Percentiles rank a stretch among this genome's conserved stretches.
phyloP scores from a whole-genome alignment of 2,329 filamentous ascomycete species.

The Alternaria sp. region DNA sequence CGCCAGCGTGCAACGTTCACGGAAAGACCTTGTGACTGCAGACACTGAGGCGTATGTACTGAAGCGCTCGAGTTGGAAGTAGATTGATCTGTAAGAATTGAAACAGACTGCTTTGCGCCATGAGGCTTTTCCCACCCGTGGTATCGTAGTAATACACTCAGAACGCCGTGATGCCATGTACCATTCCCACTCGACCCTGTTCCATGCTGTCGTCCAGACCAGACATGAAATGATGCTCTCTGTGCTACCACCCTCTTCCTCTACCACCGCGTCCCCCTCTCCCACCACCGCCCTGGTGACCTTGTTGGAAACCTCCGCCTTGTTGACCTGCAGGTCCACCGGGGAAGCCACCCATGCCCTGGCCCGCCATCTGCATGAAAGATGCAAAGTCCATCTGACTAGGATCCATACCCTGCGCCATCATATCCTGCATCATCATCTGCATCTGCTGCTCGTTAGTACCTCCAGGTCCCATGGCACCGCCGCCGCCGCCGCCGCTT shows the following conservation, averaged over 20 bases:
- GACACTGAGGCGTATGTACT: neutral
- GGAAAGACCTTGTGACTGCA: neutral
- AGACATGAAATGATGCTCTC: neutral
- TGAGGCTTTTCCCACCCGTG: slow-evolving; percentile 24
- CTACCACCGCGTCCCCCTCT: slow-evolving; percentile 39
- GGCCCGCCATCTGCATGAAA: slow-evolving; percentile 50
- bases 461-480: slow-evolving; percentile 30
- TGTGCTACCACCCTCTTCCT: slow-evolving; percentile 35
- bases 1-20: neutral
- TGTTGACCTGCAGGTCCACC: slow-evolving; percentile 35
- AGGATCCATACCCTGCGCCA: slow-evolving; percentile 59
- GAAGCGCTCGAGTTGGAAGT: neutral
- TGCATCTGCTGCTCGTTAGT: slow-evolving; percentile 66
- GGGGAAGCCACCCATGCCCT: slow-evolving; percentile 41
- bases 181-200: slow-evolving; percentile 2
- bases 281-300: slow-evolving; percentile 41
- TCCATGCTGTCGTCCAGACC: neutral
- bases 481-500: neutral
- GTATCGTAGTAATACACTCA: slow-evolving; percentile 34
- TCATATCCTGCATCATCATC: slow-evolving; percentile 64
- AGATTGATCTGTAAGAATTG: slow-evolving; percentile 16
- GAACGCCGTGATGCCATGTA: slow-evolving; percentile 29
- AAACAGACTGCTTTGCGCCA: slow-evolving; percentile 20
- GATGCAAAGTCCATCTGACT: slow-evolving; percentile 48
- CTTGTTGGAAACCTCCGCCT: slow-evolving; percentile 41